Conservation (phyloP, 1,284 basidiomycete genomes). For the Psilocybe mexicana region DNA sequence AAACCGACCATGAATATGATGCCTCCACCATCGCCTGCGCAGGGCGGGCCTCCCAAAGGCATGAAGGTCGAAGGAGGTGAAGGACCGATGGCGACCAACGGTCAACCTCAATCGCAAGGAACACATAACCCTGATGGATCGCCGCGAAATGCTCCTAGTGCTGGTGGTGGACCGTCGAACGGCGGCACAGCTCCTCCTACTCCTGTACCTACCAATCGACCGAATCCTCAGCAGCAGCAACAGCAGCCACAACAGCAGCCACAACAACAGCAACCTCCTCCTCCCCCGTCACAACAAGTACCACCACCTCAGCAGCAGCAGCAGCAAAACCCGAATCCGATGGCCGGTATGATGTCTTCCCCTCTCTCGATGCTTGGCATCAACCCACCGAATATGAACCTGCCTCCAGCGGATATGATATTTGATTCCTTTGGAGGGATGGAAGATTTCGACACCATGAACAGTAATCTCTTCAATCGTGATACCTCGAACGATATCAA, state of each 20-base stretch:
- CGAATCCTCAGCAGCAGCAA: slow-evolving; percentile 23
- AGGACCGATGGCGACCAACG: slow-evolving; percentile 9
- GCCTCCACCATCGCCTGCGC: slow-evolving; percentile 53
- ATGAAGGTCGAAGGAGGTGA: slow-evolving; percentile 26
- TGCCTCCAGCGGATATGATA: slow-evolving; percentile 26
- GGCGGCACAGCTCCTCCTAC: slow-evolving; percentile 48
- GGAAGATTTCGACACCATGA: slow-evolving; percentile 44
- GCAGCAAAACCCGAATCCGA: slow-evolving; percentile 17
- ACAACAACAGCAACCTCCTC: slow-evolving; percentile 18
- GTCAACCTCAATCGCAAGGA: slow-evolving; percentile 7
- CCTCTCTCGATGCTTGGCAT: slow-evolving; percentile 44
- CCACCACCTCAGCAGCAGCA: background rate
- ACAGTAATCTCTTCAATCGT: slow-evolving; percentile 39
- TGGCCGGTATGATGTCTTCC: slow-evolving; percentile 41
- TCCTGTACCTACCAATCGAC: slow-evolving; percentile 37
- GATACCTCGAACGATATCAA: slow-evolving; percentile 46
- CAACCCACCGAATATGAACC: slow-evolving; percentile 23
- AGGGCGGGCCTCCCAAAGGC: slow-evolving; percentile 43
- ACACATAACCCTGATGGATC: slow-evolving; percentile 39
- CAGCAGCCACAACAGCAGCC: slow-evolving; percentile 17
- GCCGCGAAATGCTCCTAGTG: slow-evolving; percentile 30
- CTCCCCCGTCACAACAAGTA: slow-evolving; percentile 17
- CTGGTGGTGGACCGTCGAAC: slow-evolving; percentile 30
- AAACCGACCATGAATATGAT: slow-evolving; percentile 40
- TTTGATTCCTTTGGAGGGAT: slow-evolving; percentile 46